Evolutionary conservation across 2,329 filamentous ascomycete species (phyloP), one percentile per base, ranked within the genome.

Genomic region (Dothiorella sarmentorum): DNA sequence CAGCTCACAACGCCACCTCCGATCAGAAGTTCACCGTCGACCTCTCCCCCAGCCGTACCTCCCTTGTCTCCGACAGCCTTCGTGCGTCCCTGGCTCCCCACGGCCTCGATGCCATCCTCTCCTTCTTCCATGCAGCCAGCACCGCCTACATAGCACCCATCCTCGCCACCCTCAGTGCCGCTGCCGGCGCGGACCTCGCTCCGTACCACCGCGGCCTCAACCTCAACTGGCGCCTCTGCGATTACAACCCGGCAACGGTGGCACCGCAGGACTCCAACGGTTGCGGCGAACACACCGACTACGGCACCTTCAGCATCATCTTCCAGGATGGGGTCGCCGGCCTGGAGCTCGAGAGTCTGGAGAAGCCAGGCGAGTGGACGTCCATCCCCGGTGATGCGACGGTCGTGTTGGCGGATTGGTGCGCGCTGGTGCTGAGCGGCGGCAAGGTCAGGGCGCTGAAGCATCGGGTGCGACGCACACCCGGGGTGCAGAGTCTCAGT

Each of bases 301-400:
- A 57, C 53, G 53, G 53, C 27, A 57, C 53, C 26, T 57, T 57
- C 31, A 57, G 37, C 20, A 57, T 57, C 40, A 57, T 57, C 40
- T 57, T n/a, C 40, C 22, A 57, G 38, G 53, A 57, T 18, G 53
- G 53, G 10, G 40, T 40, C 20, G 11, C 22, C n/a, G 53, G 53
- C 10, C 37, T 57, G 7, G 37, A 57, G 40, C 29, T 57, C 7
- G 37, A 57, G 53, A 24, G 24, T 20, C 27, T 17, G 20, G 37
- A 31, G 24, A 27, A 22, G 22, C 53, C 53, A 13, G 26, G 37
- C 10, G 40, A 33, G 40, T 57, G 53, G 53, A 31, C 31, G 15
- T 24, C 7, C 40, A 9, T 57, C 6, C 53, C 37, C 3, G 37
- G 38, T 2, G 26, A 57, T 17, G 53, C 53, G 26, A 57, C 53